Base-by-base conservation (phyloP, 1,284 basidiomycete species). In the Paramarasmius palmivorus region DNA sequence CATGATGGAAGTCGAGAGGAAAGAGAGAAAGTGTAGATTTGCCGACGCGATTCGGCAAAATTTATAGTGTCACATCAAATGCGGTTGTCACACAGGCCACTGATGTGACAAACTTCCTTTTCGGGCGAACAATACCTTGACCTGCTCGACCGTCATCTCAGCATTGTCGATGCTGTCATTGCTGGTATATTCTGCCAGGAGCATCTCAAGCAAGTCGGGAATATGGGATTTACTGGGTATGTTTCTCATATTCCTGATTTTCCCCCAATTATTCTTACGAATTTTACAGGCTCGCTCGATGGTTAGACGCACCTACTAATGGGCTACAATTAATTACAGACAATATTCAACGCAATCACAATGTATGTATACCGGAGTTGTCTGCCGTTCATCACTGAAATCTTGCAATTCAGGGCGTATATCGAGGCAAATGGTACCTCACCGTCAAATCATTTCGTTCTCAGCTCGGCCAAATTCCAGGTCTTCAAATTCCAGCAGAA, bases 301-400 rank as follows among this genome's bases (percentile, higher is more conserved):
- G 89, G 89, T 78, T 82, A 19, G 90, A 91, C 68, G 87, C 89
- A 14, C 89, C 88, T 7, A 77, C 84, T 8, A 77, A 80, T 49
- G 87, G 86, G 19, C 66, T 90, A 15, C 79, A 85, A 49, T 74
- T 85, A 40, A 84, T 91, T 39, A 69, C 74, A 53, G 79, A 87
- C 45, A 90, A 90, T 59, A 84, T 92, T 47, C 57, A 74, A 1
- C 72, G 76, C 39, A 91, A 92, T 60, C 87, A 90, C 63, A 83
- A 85, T 67, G 88, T 84, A 61, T 60, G 77, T 69, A 40, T 57
- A 46, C 39, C 36, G 52, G n/a, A 54, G 9, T 32, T 19, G 44
- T 41, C 42, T 50, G 49, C 19, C 47, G 19, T 23, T 49, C 49
- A 35, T 59, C 37, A 40, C 53, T 62, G 51, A 62, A 60, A 53